These are phyloP conservation scores for Verticillium nonalfalfae DNA, from an alignment of 2,329 filamentous ascomycete species.

Conservation along the genomic window DNA sequence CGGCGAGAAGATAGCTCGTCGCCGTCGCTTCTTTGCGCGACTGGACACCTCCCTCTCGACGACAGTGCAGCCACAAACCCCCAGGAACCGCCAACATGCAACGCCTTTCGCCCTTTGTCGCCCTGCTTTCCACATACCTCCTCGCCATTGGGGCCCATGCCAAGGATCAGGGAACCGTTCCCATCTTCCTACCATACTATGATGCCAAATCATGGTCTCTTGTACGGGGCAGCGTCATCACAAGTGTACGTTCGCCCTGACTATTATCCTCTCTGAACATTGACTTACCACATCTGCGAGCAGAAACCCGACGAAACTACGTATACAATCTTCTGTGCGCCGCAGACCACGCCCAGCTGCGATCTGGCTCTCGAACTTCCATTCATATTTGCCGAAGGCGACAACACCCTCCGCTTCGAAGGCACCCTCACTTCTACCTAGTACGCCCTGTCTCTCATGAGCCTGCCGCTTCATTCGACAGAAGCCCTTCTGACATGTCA, in stretches of 20 bases:
- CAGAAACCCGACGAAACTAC: constrained; percentile 34
- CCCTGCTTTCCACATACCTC: constrained; percentile 17
- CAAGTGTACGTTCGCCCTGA: constrained; percentile 25
- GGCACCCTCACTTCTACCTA: constrained; percentile 35
- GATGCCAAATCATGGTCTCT: constrained; percentile 32
- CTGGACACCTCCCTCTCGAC: neutral
- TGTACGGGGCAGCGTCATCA: constrained; percentile 38
- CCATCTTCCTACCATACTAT: constrained; percentile 39
- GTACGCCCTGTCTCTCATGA: constrained; percentile 21
- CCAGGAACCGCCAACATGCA: constrained; percentile 5
- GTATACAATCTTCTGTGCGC: constrained; percentile 42
- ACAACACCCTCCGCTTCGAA: constrained; percentile 34
- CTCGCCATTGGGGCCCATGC: constrained; percentile 1
- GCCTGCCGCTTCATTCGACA: neutral
- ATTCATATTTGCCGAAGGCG: constrained; percentile 39
- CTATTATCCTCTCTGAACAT: too few relatives aligned
- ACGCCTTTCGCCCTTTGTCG: constrained; percentile 13
- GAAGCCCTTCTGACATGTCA: neutral
- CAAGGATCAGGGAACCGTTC: constrained; percentile 27
- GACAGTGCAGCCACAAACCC: neutral
- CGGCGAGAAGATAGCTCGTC: neutral
- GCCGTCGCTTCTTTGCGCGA: neutral
- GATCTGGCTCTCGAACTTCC: constrained; percentile 38
- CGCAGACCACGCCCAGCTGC: constrained; percentile 31
- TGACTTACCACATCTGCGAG: neutral